Evolutionary conservation across 805 yeast genomes (phyloP).

Genomic region (Tetrapisispora namnaoensis): DNA sequence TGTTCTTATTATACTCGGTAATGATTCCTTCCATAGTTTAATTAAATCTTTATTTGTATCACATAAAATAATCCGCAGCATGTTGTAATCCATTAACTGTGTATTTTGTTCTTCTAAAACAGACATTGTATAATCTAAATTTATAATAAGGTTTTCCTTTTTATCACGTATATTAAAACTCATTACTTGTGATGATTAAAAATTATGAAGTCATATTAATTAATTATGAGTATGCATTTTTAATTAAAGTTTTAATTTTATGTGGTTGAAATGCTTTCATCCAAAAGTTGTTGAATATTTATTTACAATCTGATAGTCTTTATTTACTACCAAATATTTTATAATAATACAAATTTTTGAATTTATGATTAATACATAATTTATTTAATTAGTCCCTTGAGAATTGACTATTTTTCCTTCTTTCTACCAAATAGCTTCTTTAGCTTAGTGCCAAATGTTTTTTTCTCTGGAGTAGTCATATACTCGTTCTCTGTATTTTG

Average conservation of each 20-base stretch:
- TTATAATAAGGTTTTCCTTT: no score
- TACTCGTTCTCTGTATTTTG: constrained; percentile 8
- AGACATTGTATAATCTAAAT: no score
- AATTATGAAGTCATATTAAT: no score
- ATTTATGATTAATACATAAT: neutral
- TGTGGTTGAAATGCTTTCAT: neutral
- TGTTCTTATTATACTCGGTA: constrained; percentile 3
- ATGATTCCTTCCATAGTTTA: constrained; percentile 10
- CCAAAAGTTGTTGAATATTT: neutral
- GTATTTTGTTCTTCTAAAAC: no score
- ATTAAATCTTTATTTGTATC: constrained; percentile 15
- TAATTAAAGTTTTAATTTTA: neutral
- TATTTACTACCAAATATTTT: neutral
- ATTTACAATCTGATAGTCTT: neutral
- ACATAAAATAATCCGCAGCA: constrained; percentile 13
- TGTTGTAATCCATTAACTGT: neutral
- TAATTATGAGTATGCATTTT: no score
- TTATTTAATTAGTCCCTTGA: neutral
- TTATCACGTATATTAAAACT: no score
- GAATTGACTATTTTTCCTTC: constrained; percentile 6
- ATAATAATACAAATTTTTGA: neutral
- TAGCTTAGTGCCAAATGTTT: constrained; percentile 29
- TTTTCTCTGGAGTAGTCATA: constrained; percentile 15
- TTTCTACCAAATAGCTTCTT: constrained; percentile 35
- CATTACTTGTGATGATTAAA: no score